phyloP scores from a whole-genome alignment of 1,284 basidiomycete species.

The Cryptococcus sp. region DNA sequence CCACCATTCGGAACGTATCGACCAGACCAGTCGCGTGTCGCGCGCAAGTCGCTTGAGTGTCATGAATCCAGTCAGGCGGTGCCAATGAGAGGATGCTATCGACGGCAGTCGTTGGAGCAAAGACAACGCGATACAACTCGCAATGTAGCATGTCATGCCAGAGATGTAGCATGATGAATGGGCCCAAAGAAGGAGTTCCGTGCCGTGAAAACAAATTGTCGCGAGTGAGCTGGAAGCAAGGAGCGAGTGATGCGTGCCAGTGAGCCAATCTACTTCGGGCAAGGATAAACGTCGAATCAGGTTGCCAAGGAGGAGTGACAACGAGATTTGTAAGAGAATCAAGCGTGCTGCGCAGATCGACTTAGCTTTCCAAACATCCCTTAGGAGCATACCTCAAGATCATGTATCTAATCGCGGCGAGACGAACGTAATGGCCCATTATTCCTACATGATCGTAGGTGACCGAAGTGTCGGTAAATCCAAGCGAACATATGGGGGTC shows the following conservation, averaged over 20 bases:
- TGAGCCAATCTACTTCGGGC: background rate
- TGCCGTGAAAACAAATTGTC: slow-evolving; percentile 5
- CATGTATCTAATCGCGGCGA: background rate
- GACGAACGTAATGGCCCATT: slow-evolving; percentile 1
- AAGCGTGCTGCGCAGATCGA: too few species aligned
- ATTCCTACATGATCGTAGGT: background rate
- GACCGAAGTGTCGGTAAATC: background rate
- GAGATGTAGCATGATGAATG: slow-evolving; percentile 7
- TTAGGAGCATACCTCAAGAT: background rate
- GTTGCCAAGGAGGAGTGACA: background rate
- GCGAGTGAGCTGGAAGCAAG: background rate
- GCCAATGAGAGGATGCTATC: too few species aligned
- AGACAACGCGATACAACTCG: background rate
- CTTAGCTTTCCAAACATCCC: too few species aligned
- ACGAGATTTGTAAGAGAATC: background rate
- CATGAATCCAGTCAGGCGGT: too few species aligned
- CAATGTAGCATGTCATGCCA: slow-evolving; percentile 4
- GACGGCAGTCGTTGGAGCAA: too few species aligned
- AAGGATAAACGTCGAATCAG: background rate
- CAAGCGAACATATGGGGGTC: slow-evolving; percentile 1
- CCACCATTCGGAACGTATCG: too few species aligned
- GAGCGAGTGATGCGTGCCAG: background rate
- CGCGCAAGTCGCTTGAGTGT: too few species aligned
- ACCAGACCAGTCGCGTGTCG: too few species aligned
- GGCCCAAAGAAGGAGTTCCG: background rate